Conservation (phyloP, 768 basidiomycete genomes). For the Tulasnella sp. region DNA sequence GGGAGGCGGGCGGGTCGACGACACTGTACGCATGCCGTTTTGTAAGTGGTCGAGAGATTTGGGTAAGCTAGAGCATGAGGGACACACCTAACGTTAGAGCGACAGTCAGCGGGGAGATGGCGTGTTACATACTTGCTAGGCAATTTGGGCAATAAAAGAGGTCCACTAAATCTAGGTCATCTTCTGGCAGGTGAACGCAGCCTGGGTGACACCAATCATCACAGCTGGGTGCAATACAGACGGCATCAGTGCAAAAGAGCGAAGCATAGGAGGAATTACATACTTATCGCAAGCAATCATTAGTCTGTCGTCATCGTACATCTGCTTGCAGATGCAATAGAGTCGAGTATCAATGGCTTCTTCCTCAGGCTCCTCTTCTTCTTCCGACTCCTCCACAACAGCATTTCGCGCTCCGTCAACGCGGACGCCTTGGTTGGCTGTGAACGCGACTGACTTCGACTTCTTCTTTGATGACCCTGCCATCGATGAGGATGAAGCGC, state of each 20-base stretch:
- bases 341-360: constrained; percentile 51
- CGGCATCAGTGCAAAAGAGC: neutral
- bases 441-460: constrained; percentile 9
- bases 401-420: constrained; percentile 14
- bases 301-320: constrained; percentile 73
- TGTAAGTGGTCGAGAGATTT: constrained; percentile 62
- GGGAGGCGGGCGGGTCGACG: constrained; percentile 69
- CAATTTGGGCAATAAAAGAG: constrained; percentile 85
- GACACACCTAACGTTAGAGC: constrained; percentile 9
- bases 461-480: neutral
- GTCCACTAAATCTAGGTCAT: constrained; percentile 78
- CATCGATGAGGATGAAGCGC: constrained; percentile 3
- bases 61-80: constrained; percentile 38
- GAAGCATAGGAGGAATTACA: constrained; percentile 21
- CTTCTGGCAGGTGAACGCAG: constrained; percentile 72
- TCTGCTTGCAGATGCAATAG: constrained; percentile 81
- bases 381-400: constrained; percentile 35
- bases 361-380: constrained; percentile 37
- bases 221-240: constrained; percentile 43
- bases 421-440: constrained; percentile 12
- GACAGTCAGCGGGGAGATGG: neutral
- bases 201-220: constrained; percentile 92
- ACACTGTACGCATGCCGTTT: constrained; percentile 45
- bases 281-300: constrained; percentile 94
- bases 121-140: constrained; percentile 48